A percentile compares a stretch with the other conserved stretches of the same genome.
These are phyloP conservation scores for Russula brevipes DNA, from an alignment of 768 basidiomycete species.

Conservation along the genomic window DNA sequence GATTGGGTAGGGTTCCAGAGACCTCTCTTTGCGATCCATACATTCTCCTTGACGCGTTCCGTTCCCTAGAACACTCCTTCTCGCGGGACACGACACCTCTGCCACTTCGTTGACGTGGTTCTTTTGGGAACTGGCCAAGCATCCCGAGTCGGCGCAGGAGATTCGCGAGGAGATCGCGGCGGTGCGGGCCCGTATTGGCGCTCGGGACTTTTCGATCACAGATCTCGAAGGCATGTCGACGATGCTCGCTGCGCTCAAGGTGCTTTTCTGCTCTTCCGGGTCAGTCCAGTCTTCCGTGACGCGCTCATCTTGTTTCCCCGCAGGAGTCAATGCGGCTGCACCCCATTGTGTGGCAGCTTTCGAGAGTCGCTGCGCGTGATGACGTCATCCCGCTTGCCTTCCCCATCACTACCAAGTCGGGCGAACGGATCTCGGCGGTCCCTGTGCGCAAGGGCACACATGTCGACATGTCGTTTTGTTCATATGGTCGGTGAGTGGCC, in stretches of 20 bases:
- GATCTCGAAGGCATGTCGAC: slow-evolving; percentile 35
- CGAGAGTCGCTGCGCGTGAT: slow-evolving; percentile 30
- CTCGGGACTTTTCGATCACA: slow-evolving; percentile 29
- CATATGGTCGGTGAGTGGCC: slow-evolving; percentile 33
- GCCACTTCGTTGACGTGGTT: slow-evolving; percentile 31
- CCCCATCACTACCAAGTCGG: slow-evolving; percentile 31
- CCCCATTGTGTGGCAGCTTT: slow-evolving; percentile 31
- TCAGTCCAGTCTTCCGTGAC: not conserved
- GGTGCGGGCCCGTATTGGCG: slow-evolving; percentile 28
- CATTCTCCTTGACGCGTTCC: not conserved
- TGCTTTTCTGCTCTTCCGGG: slow-evolving; percentile 2
- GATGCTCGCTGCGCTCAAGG: slow-evolving; percentile 35
- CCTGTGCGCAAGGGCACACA: slow-evolving; percentile 30
- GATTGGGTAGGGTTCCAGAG: slow-evolving; percentile 28
- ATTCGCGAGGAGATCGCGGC: slow-evolving; percentile 30
- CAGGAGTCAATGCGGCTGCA: slow-evolving; percentile 33
- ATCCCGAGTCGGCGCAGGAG: slow-evolving; percentile 29
- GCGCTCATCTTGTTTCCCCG: not conserved
- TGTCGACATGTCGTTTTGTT: slow-evolving; percentile 28
- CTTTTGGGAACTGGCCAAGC: slow-evolving; percentile 31
- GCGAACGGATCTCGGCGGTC: slow-evolving; percentile 28
- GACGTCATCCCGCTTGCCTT: slow-evolving; percentile 34
- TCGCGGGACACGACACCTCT: slow-evolving; percentile 33
- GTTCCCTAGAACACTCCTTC: not conserved
- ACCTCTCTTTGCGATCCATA: not conserved